Base-by-base conservation (phyloP, 2,329 filamentous ascomycete species). In the Stemphylium beticola region DNA sequence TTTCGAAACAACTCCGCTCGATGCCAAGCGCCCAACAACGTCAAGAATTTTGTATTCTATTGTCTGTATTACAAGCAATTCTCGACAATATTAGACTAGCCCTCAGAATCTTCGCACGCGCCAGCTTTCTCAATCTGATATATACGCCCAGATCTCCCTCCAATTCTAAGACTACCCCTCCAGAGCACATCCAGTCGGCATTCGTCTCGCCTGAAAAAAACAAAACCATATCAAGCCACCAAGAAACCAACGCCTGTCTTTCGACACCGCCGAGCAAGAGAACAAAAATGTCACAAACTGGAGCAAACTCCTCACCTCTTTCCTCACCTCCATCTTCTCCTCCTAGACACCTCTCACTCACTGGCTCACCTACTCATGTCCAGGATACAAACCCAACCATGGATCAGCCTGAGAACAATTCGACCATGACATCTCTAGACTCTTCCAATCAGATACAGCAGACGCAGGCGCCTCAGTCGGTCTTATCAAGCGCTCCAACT, bases 231-330 rank as follows among this genome's bases (percentile, higher is more conserved):
- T 11, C 29, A 17, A 14, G 10, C 43, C 32, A 36, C 49, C 57
- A 53, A 18, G 22, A 42, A 51, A 18, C 32, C 33, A 36, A 9
- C 12, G 40, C 37, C 11, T 42, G 29, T 12, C 31, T 33, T n/a
- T 36, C 11, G 29, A 50, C 24, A 10, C 48, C 55, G 40, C 42
- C 58, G 48, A 49, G 42, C 18, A 49, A 40, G 18, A 42, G 29
- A 32, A 32, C 43, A 34, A 44, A 31, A 7, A 64, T 62, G 55
- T 47, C 54, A n/a, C 41, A 49, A 22, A 22, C 48, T 12, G 22
- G 33, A 18, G 15, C 22, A n/a, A 26, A 34, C 36, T 58, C 56
- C 15, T 61, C 60, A 15, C 48, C 64, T 9, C 49, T 63, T 7
- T 64, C 64, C 22, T 59, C 56, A 0, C 42, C 51, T 6, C 50